Conservation (phyloP, 2,329 filamentous ascomycete genomes). For the Scedosporium apiospermum region DNA sequence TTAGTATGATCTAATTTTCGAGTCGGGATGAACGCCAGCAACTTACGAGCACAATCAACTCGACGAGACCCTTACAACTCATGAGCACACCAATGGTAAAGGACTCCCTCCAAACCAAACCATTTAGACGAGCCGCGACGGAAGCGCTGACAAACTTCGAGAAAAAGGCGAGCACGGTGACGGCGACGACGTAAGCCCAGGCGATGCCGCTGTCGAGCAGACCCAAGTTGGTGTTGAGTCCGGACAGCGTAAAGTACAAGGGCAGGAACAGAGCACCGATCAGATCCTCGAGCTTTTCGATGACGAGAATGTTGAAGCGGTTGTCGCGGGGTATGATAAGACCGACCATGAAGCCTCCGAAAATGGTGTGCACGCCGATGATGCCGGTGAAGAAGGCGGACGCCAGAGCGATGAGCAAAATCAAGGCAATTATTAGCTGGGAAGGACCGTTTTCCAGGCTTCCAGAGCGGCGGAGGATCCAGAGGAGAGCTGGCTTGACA, state of each 20-base stretch:
- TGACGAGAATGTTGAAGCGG: conserved; percentile 82
- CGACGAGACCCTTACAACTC: conserved; percentile 94
- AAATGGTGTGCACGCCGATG: conserved; percentile 90
- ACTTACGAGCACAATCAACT: conserved; percentile 82
- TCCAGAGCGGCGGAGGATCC: conserved; percentile 61
- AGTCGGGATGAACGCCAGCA: not conserved
- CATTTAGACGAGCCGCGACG: conserved; percentile 64
- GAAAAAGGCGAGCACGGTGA: conserved; percentile 71
- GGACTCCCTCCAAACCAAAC: conserved; percentile 82
- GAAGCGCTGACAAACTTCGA: conserved; percentile 81
- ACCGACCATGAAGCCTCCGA: conserved; percentile 83
- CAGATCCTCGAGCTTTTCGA: conserved; percentile 90
- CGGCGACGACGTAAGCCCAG: conserved; percentile 83
- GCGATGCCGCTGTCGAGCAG: conserved; percentile 71
- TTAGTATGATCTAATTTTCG: not conserved
- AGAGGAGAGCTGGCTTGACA: conserved; percentile 66
- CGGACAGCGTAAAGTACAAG: conserved; percentile 88
- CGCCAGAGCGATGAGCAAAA: conserved; percentile 65
- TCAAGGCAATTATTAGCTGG: conserved; percentile 74
- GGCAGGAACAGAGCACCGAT: conserved; percentile 77
- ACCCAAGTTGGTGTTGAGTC: conserved; percentile 78
- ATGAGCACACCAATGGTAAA: conserved; percentile 82
- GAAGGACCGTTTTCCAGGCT: conserved; percentile 82
- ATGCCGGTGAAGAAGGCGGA: conserved; percentile 82
- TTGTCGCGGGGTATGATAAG: conserved; percentile 85